These are phyloP conservation scores for Peterozyma toletana DNA, from an alignment of 805 yeast genomes.

Conservation along the genomic window DNA sequence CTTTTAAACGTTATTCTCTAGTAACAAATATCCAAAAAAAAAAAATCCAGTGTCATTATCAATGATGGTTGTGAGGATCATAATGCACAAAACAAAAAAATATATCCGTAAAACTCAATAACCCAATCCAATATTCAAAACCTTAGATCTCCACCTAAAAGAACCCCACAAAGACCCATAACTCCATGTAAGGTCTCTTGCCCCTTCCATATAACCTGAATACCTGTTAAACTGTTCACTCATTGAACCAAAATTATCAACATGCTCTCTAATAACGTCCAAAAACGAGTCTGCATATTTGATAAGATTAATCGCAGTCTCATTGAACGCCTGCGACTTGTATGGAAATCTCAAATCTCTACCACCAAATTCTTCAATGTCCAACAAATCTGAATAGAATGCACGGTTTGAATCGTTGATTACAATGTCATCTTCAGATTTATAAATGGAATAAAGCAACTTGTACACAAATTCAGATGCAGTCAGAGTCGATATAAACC, in stretches of 20 bases:
- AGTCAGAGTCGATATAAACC: slow-evolving; percentile 77
- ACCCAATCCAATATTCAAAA: slow-evolving; percentile 11
- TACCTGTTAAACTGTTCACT: slow-evolving; percentile 84
- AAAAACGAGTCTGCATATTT: slow-evolving; percentile 64
- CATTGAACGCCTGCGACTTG: slow-evolving; percentile 33
- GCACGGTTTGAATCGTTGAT: slow-evolving; percentile 18
- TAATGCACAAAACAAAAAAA: no score
- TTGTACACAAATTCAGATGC: slow-evolving; percentile 60
- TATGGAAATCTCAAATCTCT: slow-evolving; percentile 15
- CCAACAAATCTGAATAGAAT: not conserved
- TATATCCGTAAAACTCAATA: no score
- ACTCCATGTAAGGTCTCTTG: slow-evolving; percentile 84
- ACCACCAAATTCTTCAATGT: no score
- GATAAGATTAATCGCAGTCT: slow-evolving; percentile 37
- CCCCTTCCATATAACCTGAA: slow-evolving; percentile 85
- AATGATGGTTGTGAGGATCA: no score
- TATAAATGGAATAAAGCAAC: slow-evolving; percentile 37
- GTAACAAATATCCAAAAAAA: no score
- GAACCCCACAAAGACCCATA: slow-evolving; percentile 73
- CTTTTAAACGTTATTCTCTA: no score
- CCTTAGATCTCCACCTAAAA: slow-evolving; percentile 51
- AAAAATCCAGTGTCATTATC: no score
- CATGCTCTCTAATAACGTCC: slow-evolving; percentile 50
- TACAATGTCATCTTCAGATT: slow-evolving; percentile 26
- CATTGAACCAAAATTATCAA: slow-evolving; percentile 62